Conservation (phyloP, 2,329 filamentous ascomycete genomes). For the Sarocladium kiliense region DNA sequence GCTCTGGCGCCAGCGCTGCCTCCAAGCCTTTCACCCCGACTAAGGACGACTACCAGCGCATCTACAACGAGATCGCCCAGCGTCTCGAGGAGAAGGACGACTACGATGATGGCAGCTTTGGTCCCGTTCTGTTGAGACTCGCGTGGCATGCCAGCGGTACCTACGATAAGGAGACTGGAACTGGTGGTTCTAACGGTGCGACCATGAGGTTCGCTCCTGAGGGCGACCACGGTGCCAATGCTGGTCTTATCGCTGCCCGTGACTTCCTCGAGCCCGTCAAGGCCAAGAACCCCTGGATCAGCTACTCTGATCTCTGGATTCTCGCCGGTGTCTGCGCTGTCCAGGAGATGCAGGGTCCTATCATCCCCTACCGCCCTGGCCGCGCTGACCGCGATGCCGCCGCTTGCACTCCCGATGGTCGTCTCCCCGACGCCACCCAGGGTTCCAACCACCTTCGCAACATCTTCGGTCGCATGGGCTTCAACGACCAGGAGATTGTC, state of each 20-base stretch:
- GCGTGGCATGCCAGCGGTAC: constrained; percentile 95
- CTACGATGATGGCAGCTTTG: constrained; percentile 95
- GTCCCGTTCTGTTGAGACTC: constrained; percentile 82
- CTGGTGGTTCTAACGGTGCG: constrained; percentile 91
- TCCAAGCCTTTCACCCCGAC: constrained; percentile 64
- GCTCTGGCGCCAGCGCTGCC: constrained; percentile 43
- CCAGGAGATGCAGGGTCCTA: constrained; percentile 91
- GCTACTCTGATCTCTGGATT: constrained; percentile 96
- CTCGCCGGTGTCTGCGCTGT: constrained; percentile 78
- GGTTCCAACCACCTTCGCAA: constrained; percentile 75
- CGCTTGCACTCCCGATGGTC: constrained; percentile 90
- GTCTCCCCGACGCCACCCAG: constrained; percentile 74
- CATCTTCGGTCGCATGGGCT: constrained; percentile 97
- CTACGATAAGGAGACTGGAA: constrained; percentile 81
- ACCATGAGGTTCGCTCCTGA: constrained; percentile 96
- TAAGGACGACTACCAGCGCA: constrained; percentile 87
- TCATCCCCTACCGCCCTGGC: constrained; percentile 83
- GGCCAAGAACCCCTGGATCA: constrained; percentile 78
- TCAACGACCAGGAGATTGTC: constrained; percentile 95
- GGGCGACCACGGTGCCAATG: constrained; percentile 86
- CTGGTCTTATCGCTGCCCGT: constrained; percentile 78
- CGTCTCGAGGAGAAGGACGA: constrained; percentile 83
- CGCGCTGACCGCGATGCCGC: constrained; percentile 72
- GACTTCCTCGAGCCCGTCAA: constrained; percentile 94
- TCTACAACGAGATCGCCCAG: constrained; percentile 82